Percentiles rank a stretch among this genome's conserved stretches.
Conservation (phyloP, 2,329 filamentous ascomycete genomes). For the Exophiala spinifera region DNA sequence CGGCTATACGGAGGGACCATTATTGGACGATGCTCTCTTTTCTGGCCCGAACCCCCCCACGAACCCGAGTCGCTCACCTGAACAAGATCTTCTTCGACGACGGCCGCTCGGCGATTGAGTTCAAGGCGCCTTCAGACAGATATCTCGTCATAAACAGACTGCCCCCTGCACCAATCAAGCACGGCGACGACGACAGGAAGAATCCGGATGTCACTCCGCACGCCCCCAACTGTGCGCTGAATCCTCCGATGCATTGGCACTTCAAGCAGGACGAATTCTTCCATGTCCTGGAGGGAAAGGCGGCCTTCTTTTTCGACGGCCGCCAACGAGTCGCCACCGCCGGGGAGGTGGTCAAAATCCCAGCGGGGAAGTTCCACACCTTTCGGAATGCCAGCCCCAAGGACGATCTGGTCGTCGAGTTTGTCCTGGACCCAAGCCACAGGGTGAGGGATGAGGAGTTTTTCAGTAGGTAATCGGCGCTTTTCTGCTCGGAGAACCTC, state of each 20-base stretch:
- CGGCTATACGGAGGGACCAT: not conserved
- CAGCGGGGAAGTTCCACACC: constrained; percentile 6
- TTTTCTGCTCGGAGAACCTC: not conserved
- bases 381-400: constrained; percentile 12
- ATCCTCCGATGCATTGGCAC: constrained; percentile 14
- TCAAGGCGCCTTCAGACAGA: not conserved
- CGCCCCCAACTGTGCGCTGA: constrained; percentile 8
- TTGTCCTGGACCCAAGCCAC: constrained; percentile 3
- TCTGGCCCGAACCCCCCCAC: not conserved
- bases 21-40: constrained; percentile 3
- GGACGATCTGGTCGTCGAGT: constrained; percentile 5
- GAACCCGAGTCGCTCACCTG: constrained; percentile 4
- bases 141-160: constrained; percentile 9
- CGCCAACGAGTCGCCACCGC: constrained; percentile 2
- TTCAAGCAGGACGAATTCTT: constrained; percentile 14
- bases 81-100: constrained; percentile 10
- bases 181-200: not conserved
- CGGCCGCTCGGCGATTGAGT: constrained; percentile 8
- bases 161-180: constrained; percentile 2
- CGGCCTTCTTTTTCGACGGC: constrained; percentile 8
- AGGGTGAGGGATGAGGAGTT: constrained; percentile 2
- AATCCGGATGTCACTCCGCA: not conserved
- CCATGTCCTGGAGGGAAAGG: constrained; percentile 9
- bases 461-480: not conserved
- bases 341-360: constrained; percentile 5